A percentile compares a stretch with the other conserved stretches of the same genome.
phyloP scores from a whole-genome alignment of 2,329 filamentous ascomycete species.

The Penicillium polonicum region DNA sequence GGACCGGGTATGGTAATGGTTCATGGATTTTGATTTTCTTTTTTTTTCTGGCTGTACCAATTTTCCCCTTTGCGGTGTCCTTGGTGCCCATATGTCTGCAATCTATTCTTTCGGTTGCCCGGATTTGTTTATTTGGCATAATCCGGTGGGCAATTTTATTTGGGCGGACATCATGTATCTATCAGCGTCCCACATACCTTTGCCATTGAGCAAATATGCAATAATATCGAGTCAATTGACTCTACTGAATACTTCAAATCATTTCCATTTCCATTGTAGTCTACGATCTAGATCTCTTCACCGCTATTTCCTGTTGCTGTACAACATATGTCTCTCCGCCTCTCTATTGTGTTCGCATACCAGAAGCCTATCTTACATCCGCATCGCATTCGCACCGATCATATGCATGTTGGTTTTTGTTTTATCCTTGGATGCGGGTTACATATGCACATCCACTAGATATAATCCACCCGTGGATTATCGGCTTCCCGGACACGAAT shows the following conservation, averaged over 20 bases:
- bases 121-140: neutral
- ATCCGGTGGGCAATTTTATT: neutral
- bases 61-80: constrained; percentile 2
- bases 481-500: neutral
- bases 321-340: neutral
- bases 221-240: neutral
- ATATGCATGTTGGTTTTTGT: neutral
- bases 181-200: constrained; percentile 1
- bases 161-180: constrained; percentile 4
- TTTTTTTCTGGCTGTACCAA: constrained; percentile 5
- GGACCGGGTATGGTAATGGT: constrained; percentile 19
- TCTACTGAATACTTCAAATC: neutral
- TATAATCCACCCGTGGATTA: neutral
- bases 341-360: neutral
- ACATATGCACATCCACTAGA: neutral
- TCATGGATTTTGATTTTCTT: constrained; percentile 14
- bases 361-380: neutral
- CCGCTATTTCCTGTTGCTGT: neutral
- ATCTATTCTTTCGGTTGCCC: neutral
- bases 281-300: neutral
- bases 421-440: neutral
- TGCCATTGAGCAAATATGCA: neutral
- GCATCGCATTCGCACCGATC: neutral
- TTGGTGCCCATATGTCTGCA: neutral
- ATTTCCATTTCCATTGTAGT: neutral